phyloP scores from a whole-genome alignment of 352 stramenopile species.

The Blastocystis sp. region DNA sequence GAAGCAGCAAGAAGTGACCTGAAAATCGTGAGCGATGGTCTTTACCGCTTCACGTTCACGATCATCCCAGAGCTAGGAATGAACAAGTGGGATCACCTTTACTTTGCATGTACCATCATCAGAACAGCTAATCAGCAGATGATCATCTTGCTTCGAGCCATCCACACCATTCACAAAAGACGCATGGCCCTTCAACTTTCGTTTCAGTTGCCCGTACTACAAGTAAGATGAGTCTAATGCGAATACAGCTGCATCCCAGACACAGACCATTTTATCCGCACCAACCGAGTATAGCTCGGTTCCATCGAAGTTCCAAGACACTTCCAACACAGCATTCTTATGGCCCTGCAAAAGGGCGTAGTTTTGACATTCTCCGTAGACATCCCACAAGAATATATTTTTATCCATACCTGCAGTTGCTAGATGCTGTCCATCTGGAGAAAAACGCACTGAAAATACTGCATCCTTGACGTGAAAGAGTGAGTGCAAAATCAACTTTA shows the following conservation, averaged over 20 bases:
- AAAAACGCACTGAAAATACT: slow-evolving; percentile 44
- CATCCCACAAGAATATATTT: slow-evolving; percentile 73
- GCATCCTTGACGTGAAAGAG: slow-evolving; percentile 10
- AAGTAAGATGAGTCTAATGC: background rate
- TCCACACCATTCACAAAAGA: slow-evolving; percentile 76
- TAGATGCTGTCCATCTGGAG: slow-evolving; percentile 50
- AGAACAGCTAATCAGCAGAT: slow-evolving; percentile 73
- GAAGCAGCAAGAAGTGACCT: slow-evolving; percentile 76
- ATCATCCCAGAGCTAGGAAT: slow-evolving; percentile 71
- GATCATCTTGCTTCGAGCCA: slow-evolving; percentile 72
- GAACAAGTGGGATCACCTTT: too few relatives aligned
- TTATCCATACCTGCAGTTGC: slow-evolving; percentile 46
- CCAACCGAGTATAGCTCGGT: slow-evolving; percentile 71
- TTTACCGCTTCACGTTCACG: slow-evolving; percentile 72
- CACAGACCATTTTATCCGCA: slow-evolving; percentile 75
- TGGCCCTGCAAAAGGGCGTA: slow-evolving; percentile 74
- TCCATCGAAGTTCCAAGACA: slow-evolving; percentile 79
- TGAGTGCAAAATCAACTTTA: background rate
- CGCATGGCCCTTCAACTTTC: slow-evolving; percentile 73
- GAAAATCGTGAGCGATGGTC: slow-evolving; percentile 73
- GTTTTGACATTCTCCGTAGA: slow-evolving; percentile 77
- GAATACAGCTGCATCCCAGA: slow-evolving; percentile 71
- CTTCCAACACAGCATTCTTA: slow-evolving; percentile 79
- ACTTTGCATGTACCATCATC: slow-evolving; percentile 73
- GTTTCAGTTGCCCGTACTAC: slow-evolving; percentile 67